Conservation (phyloP, 2,329 filamentous ascomycete species). For the Cercospora janseana region DNA sequence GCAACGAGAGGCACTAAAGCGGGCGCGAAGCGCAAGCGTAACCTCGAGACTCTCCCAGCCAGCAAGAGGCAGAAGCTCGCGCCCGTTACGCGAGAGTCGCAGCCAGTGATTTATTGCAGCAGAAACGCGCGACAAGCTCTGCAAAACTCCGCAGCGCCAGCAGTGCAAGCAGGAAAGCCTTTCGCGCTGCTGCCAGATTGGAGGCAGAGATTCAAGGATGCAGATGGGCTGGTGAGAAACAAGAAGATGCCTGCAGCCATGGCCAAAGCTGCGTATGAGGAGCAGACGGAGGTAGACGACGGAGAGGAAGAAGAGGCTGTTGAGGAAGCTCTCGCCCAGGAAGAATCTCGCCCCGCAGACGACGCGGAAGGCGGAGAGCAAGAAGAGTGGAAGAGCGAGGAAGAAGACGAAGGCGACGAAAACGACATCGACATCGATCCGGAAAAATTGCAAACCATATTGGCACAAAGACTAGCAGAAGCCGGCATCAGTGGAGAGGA, state of each 20-base stretch:
- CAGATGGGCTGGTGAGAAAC: constrained; percentile 20
- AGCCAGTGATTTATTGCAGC: constrained; percentile 31
- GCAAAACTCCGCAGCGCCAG: constrained; percentile 1
- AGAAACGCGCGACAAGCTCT: constrained; percentile 21
- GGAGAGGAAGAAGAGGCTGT: constrained; percentile 15
- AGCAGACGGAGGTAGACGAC: constrained; percentile 18
- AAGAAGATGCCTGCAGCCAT: constrained; percentile 34
- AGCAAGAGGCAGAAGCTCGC: constrained; percentile 31
- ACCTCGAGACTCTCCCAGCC: constrained; percentile 5
- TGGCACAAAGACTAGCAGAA: constrained; percentile 34
- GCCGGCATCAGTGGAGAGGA: constrained; percentile 42
- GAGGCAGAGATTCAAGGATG: constrained; percentile 41
- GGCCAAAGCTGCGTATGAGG: constrained; percentile 32
- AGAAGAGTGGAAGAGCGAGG: constrained; percentile 27
- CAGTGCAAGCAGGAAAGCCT: constrained; percentile 32
- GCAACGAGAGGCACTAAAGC: constrained; percentile 22
- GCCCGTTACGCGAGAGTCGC: constrained; percentile 23
- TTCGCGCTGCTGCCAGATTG: constrained; percentile 48
- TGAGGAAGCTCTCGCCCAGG: constrained; percentile 25
- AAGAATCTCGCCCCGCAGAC: constrained; percentile 14
- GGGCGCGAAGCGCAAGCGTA: constrained; percentile 37
- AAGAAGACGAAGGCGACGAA: constrained; percentile 23
- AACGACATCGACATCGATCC: constrained; percentile 38
- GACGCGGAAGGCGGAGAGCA: constrained; percentile 20
- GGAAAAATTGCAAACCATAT: constrained; percentile 38